Base-by-base conservation (phyloP, 352 stramenopile species). In the Aphanomyces astaci region DNA sequence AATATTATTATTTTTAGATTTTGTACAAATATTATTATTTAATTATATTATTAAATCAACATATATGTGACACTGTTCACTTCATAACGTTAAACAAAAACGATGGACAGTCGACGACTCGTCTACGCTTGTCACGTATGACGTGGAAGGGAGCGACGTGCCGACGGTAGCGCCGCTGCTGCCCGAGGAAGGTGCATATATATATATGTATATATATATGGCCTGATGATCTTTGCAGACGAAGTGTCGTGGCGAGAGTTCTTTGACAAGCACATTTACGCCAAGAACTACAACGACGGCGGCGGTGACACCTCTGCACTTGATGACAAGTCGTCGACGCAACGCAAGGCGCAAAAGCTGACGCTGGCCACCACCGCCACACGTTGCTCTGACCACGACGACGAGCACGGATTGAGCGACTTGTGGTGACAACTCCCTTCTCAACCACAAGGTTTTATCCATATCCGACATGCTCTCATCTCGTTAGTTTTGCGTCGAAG, bases 181-280 rank as follows among this genome's bases (percentile, higher is more conserved):
- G 7, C 7, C 36, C 36, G 36, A 43, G 15, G 36, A 43, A 43
- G 36, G 36, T 43, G 7, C 36, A 15, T 43, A n/a, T n/a, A n/a
- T n/a, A n/a, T n/a, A n/a, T n/a, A n/a, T n/a, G n/a, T n/a, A n/a
- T n/a, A n/a, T n/a, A n/a, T n/a, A n/a, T n/a, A n/a, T n/a, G n/a
- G n/a, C n/a, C n/a, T n/a, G n/a, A n/a, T 59, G 15, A 33, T 19
- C 22, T 25, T 39, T 32, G 19, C 30, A 59, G 51, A 59, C 51
- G 51, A 59, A 32, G 11, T 7, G 22, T 59, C 51, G 30, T 59
- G 51, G 51, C 51, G 51, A 32, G 17, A 59, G 33, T 59, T 59
- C 51, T 59, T 59, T n/a, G 51, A 59, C 51, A 22, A 13, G 5
- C 51, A 59, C 24, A 59, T 59, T 1, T 59, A 59, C n/a, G 25